Percentiles rank a stretch among this genome's conserved stretches.
Conservation (phyloP, 2,329 filamentous ascomycete species). For the Pseudocercospora fijiensis region DNA sequence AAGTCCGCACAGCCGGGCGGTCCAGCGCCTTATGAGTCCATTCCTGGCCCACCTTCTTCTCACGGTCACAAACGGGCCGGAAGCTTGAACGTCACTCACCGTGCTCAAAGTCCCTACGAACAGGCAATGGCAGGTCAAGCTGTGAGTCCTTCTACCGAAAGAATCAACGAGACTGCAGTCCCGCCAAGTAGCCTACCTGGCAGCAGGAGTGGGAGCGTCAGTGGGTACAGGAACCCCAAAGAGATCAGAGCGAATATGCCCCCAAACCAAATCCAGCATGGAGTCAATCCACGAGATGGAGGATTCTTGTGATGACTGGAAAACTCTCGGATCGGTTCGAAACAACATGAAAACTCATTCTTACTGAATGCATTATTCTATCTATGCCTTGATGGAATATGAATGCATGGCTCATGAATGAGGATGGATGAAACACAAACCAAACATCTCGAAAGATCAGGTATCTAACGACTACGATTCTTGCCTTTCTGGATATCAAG, state of each 20-base stretch:
- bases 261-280: slow-evolving; percentile 46
- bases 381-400: neutral
- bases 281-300: slow-evolving; percentile 38
- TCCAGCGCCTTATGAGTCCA: slow-evolving; percentile 12
- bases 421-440: neutral
- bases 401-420: slow-evolving; percentile 9
- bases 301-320: slow-evolving; percentile 30
- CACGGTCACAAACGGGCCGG: slow-evolving; percentile 19
- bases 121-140: slow-evolving; percentile 33
- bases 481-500: neutral
- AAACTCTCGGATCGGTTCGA: neutral
- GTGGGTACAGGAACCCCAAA: slow-evolving; percentile 43
- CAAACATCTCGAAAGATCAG: no score
- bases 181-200: slow-evolving; percentile 36
- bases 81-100: slow-evolving; percentile 22
- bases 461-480: neutral
- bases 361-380: neutral
- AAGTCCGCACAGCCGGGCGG: slow-evolving; percentile 9
- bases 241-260: slow-evolving; percentile 54
- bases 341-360: neutral
- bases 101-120: slow-evolving; percentile 36
- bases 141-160: slow-evolving; percentile 20
- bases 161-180: slow-evolving; percentile 43
- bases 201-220: slow-evolving; percentile 27
- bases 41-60: slow-evolving; percentile 12